phyloP scores from a whole-genome alignment of 148 eudicot genomes.

The Diospyros lotus region DNA sequence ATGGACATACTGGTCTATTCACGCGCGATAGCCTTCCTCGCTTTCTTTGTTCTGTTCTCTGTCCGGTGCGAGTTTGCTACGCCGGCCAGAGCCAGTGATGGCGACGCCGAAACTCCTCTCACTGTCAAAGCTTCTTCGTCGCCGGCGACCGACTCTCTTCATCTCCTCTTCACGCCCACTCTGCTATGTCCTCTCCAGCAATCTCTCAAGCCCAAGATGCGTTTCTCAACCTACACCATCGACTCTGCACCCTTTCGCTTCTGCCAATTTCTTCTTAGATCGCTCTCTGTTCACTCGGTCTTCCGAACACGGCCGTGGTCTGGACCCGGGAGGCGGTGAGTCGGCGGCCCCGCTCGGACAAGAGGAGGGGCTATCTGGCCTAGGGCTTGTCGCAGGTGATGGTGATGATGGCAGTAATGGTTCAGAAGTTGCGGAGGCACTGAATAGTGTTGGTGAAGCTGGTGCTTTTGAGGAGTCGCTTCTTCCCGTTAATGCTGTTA shows the following conservation, averaged over 20 bases:
- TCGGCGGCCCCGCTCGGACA: slow-evolving; percentile 20
- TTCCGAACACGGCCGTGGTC: neutral
- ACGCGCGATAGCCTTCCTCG: too few species aligned
- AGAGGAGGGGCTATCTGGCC: slow-evolving; percentile 18
- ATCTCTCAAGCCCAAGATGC: neutral
- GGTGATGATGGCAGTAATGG: slow-evolving; percentile 29
- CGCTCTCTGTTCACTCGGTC: slow-evolving; percentile 35
- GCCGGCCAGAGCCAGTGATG: slow-evolving; percentile 21
- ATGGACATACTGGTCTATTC: too few species aligned
- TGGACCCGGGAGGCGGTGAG: neutral
- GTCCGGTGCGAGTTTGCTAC: too few species aligned
- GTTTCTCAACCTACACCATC: neutral
- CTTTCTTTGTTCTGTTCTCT: too few species aligned
- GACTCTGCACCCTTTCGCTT: neutral
- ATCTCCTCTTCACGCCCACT: neutral
- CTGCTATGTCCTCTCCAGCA: neutral
- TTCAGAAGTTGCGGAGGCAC: slow-evolving; percentile 16
- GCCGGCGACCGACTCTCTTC: neutral
- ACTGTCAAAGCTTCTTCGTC: slow-evolving; percentile 17
- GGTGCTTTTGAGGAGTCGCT: slow-evolving; percentile 36
- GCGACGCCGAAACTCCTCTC: slow-evolving; percentile 24
- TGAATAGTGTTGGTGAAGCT: slow-evolving; percentile 8
- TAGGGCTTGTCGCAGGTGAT: slow-evolving; percentile 25
- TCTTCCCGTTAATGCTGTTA: slow-evolving; percentile 43
- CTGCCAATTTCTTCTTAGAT: slow-evolving; percentile 6